Base-by-base conservation (phyloP, 345 rosid genomes). In the Eucalyptus curtisii region DNA sequence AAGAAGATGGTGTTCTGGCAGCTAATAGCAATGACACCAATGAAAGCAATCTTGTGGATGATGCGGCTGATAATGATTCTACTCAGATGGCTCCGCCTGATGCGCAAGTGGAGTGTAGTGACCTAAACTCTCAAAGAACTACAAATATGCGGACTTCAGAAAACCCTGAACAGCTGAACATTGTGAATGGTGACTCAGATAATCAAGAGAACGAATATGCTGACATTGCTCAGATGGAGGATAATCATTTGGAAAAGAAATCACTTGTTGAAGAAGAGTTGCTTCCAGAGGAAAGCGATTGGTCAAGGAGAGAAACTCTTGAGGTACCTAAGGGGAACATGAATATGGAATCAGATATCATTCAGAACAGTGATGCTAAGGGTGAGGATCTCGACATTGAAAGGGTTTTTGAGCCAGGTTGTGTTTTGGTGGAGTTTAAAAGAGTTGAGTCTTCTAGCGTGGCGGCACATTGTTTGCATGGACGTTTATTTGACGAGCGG, bases 401-500 rank as follows among this genome's bases (percentile, higher is more conserved):
- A 84, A 52, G 55, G 33, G 86, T 92, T 85, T 95, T 96, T 76
- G 97, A 97, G 90, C 84, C 88, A 12, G 99, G 98, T 30, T 91
- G 92, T 89, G 95, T 98, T 68, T 92, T 95, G 87, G 97, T 98
- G 49, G 98, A 97, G 92, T 98, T 92, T 84, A 81, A 93, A 89
- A 96, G 99, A 95, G 90, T 92, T 25, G 99, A 95, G 93, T 95
- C 96, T 24, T 90, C 98, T 31, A 89, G 96, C 76, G 90, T 25
- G 49, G 98, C 99, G 13, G 99, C 96, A 19, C 96, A 95, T 89
- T 91, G 93, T 82, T 91, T 97, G 92, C 97, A 95, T 25, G 97
- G 98, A 86, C 93, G 99, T 30, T 90, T 90, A 80, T 97, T 94
- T 88, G 94, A 92, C 22, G 95, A 91, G 71, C 95, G 93, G 86